These are phyloP conservation scores for Aureobasidium sp. DNA, from an alignment of 2,329 filamentous ascomycete genomes.

Conservation along the genomic window DNA sequence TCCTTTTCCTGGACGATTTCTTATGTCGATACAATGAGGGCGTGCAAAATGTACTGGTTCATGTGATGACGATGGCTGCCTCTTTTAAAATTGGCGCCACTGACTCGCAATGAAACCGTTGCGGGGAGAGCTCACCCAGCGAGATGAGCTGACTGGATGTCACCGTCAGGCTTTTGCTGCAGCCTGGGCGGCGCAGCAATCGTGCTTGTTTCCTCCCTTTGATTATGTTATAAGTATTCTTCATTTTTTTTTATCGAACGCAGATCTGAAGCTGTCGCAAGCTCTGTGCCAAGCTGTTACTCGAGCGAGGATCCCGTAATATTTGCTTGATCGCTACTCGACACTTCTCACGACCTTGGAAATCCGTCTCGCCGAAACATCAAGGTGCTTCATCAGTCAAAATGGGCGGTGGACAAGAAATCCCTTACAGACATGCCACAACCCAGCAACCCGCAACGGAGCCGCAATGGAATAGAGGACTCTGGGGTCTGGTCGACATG, in stretches of 20 bases:
- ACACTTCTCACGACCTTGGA: neutral
- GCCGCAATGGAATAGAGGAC: conserved; percentile 16
- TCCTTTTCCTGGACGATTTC: neutral
- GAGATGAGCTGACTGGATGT: too few species aligned
- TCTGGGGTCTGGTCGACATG: conserved; percentile 19
- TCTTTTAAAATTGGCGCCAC: conserved; percentile 2
- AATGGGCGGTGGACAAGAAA: conserved; percentile 11
- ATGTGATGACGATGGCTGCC: neutral
- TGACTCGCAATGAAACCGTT: conserved; percentile 13
- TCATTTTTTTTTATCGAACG: neutral
- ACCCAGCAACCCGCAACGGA: neutral
- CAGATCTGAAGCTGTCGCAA: neutral
- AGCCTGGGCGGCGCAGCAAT: neutral
- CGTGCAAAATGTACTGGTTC: neutral
- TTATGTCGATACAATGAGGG: neutral
- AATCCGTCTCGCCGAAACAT: neutral
- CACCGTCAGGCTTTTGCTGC: neutral
- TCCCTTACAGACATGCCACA: neutral
- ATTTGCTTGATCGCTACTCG: neutral
- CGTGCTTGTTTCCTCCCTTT: neutral
- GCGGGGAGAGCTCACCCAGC: neutral
- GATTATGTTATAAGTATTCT: neutral
- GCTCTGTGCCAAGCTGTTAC: neutral
- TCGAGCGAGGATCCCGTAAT: neutral
- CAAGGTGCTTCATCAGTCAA: neutral